Evolutionary conservation across 306 rosid genomes (phyloP).

Genomic region (Fragaria ananassa): DNA sequence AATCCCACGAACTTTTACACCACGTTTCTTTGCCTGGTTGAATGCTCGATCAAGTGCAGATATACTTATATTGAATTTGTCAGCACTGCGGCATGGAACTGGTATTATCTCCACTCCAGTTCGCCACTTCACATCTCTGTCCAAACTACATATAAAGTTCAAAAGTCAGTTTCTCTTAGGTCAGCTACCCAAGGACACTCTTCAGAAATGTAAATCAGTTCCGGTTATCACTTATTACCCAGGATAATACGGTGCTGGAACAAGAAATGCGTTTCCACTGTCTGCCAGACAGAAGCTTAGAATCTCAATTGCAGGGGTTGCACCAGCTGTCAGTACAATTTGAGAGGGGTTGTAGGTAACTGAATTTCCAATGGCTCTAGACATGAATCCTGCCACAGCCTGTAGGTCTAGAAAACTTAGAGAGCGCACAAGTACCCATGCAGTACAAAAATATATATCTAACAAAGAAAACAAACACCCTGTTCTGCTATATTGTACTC

Average conservation of each 20-base stretch:
- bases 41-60: constrained; percentile 70
- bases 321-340: constrained; percentile 68
- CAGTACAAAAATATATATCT: not conserved
- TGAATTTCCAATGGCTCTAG: constrained; percentile 57
- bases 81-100: constrained; percentile 80
- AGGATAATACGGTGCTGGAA: constrained; percentile 84
- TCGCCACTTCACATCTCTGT: constrained; percentile 69
- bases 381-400: constrained; percentile 92
- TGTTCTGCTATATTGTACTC: not conserved
- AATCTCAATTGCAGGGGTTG: constrained; percentile 71
- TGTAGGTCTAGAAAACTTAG: constrained; percentile 32
- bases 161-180: constrained; percentile 29
- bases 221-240: constrained; percentile 57
- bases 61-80: constrained; percentile 57
- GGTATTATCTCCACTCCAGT: constrained; percentile 72
- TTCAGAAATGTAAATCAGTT: constrained; percentile 10
- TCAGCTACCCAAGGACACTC: constrained; percentile 10
- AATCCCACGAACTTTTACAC: constrained; percentile 76
- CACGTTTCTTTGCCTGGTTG: constrained; percentile 84
- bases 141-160: constrained; percentile 61
- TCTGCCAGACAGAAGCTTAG: constrained; percentile 94
- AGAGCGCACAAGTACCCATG: constrained; percentile 3
- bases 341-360: constrained; percentile 67
- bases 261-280: constrained; percentile 83
- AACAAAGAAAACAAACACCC: not conserved